phyloP scores from a whole-genome alignment of 306 rosid genomes.

The Acacia acuminata region DNA sequence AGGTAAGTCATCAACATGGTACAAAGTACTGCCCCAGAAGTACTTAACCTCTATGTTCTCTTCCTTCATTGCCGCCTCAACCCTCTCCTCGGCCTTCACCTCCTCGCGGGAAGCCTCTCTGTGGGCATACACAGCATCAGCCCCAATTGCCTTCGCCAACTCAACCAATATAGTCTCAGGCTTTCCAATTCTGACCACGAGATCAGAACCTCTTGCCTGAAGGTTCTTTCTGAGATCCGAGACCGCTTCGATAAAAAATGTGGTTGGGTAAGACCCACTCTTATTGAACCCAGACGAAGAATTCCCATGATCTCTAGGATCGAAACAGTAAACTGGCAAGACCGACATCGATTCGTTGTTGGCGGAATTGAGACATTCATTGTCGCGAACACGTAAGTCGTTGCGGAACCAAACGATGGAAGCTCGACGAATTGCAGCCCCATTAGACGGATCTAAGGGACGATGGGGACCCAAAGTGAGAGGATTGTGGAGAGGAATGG shows the following conservation, averaged over 20 bases:
- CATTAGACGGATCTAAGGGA: constrained; percentile 77
- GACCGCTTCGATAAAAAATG: constrained; percentile 78
- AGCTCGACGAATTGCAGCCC: constrained; percentile 82
- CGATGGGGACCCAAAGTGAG: constrained; percentile 70
- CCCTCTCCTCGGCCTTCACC: constrained; percentile 74
- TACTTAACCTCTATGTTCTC: constrained; percentile 87
- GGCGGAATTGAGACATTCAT: constrained; percentile 78
- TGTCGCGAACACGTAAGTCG: constrained; percentile 84
- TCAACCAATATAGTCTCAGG: constrained; percentile 79
- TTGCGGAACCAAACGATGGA: constrained; percentile 91
- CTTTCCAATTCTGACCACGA: constrained; percentile 80
- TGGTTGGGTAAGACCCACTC: constrained; percentile 79
- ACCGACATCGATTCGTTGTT: constrained; percentile 78
- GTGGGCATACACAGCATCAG: constrained; percentile 77
- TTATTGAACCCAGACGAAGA: constrained; percentile 89
- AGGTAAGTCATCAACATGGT: constrained; percentile 84
- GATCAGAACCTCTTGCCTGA: constrained; percentile 82
- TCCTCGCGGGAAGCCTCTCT: constrained; percentile 87
- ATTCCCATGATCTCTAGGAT: constrained; percentile 83
- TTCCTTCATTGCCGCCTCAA: constrained; percentile 75
- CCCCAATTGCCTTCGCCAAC: constrained; percentile 83
- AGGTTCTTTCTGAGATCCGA: constrained; percentile 73
- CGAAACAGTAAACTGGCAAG: constrained; percentile 90
- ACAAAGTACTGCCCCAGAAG: constrained; percentile 95
- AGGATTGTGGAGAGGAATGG: constrained; percentile 75